These are phyloP conservation scores for Leucocoprinus sp. DNA, from an alignment of 768 basidiomycete species.

Conservation along the genomic window DNA sequence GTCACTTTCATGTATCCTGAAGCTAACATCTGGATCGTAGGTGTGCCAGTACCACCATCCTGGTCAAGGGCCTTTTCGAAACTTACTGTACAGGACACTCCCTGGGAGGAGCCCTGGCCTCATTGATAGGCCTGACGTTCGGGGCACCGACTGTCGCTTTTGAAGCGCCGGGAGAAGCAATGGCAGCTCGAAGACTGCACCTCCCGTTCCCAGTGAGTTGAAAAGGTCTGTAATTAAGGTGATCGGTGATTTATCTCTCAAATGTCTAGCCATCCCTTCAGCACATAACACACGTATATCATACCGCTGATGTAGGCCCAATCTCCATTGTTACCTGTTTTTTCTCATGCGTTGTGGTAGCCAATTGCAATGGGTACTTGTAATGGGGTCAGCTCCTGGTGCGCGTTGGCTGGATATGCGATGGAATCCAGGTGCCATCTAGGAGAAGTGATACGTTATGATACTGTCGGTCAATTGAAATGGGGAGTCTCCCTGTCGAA, in stretches of 20 bases:
- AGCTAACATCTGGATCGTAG: conserved; percentile 79
- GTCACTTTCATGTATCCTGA: conserved; percentile 85
- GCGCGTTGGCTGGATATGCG: conserved; percentile 65
- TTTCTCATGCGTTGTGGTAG: conserved; percentile 17
- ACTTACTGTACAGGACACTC: conserved; percentile 43
- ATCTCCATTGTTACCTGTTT: background rate
- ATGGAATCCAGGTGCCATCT: conserved; percentile 86
- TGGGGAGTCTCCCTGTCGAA: conserved; percentile 75
- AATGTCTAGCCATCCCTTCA: conserved; percentile 50
- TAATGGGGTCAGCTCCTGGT: conserved; percentile 53
- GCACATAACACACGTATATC: conserved; percentile 82
- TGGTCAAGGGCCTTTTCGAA: background rate
- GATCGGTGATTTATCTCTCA: conserved; percentile 1
- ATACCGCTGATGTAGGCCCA: conserved; percentile 69
- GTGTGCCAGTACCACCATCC: background rate
- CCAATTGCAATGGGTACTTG: conserved; percentile 86
- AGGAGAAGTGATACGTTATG: conserved; percentile 75
- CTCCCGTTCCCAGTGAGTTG: conserved; percentile 72
- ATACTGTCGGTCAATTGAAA: conserved; percentile 72
- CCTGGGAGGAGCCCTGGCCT: conserved; percentile 79
- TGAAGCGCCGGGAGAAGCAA: conserved; percentile 71
- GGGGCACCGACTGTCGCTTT: conserved; percentile 90
- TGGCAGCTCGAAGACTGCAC: conserved; percentile 71
- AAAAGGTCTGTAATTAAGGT: background rate
- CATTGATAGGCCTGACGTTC: conserved; percentile 82